These are phyloP conservation scores for Lupinus albus DNA, from an alignment of 306 rosid species.

Conservation along the genomic window DNA sequence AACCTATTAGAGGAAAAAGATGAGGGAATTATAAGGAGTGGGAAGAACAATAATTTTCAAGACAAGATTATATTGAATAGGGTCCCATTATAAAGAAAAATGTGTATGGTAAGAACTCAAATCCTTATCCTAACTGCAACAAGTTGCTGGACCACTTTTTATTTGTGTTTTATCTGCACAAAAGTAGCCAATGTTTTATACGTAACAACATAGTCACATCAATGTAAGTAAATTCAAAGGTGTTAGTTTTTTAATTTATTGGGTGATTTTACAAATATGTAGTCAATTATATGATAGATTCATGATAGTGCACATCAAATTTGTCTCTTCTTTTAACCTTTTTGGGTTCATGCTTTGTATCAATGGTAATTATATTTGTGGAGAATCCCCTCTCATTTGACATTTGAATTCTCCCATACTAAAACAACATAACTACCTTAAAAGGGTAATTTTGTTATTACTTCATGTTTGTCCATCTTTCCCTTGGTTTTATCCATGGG, in stretches of 20 bases:
- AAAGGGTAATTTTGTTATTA: too few relatives aligned
- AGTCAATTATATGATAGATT: constrained; percentile 32
- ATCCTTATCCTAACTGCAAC: constrained; percentile 49
- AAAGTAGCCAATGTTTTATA: constrained; percentile 33
- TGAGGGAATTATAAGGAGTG: neutral
- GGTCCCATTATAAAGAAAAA: constrained; percentile 14
- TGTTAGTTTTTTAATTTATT: constrained; percentile 30
- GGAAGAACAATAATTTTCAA: constrained; percentile 21
- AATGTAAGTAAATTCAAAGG: constrained; percentile 11
- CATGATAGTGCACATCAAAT: constrained; percentile 20
- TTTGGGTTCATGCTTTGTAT: constrained; percentile 27
- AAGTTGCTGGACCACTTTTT: constrained; percentile 39
- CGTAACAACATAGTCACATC: constrained; percentile 39
- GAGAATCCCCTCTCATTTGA: constrained; percentile 21
- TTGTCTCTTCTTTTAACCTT: constrained; percentile 33
- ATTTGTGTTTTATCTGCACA: constrained; percentile 23
- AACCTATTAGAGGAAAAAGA: constrained; percentile 22
- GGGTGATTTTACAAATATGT: constrained; percentile 34
- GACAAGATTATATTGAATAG: constrained; percentile 13
- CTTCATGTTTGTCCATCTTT: neutral
- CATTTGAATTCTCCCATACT: neutral
- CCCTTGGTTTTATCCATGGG: constrained; percentile 16
- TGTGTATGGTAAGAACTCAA: constrained; percentile 18
- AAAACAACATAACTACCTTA: constrained; percentile 8
- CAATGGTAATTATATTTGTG: neutral